Evolutionary conservation across 257 asterid genomes (phyloP).

Genomic region (Craterostigma plantagineum): DNA sequence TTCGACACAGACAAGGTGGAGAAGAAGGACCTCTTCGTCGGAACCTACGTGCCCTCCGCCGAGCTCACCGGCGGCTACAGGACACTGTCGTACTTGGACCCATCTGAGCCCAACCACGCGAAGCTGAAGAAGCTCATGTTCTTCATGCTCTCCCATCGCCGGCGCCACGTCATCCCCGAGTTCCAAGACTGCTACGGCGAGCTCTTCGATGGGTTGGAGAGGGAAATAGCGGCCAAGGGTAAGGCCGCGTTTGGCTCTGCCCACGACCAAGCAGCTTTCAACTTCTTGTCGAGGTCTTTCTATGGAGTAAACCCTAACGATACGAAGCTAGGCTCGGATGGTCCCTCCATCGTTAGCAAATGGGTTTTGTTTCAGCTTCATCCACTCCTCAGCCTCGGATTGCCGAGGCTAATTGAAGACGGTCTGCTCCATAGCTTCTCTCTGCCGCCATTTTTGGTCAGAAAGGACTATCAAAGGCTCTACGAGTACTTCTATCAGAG

Average conservation of each 20-base stretch:
- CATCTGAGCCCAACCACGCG: constrained; percentile 60
- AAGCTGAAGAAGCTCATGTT: constrained; percentile 45
- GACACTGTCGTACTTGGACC: constrained; percentile 53
- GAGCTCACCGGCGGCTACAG: constrained; percentile 78
- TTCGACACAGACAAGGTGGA: constrained; percentile 60
- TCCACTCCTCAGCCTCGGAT: constrained; percentile 35
- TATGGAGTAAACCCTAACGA: constrained; percentile 38
- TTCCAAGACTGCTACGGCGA: constrained; percentile 24
- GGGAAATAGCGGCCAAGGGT: constrained; percentile 32
- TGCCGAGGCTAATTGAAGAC: constrained; percentile 41
- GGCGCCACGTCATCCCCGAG: constrained; percentile 48
- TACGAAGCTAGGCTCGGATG: constrained; percentile 38
- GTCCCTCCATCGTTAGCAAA: constrained; percentile 32
- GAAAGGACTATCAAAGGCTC: constrained; percentile 35
- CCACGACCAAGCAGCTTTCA: constrained; percentile 58
- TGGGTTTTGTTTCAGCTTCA: constrained; percentile 63
- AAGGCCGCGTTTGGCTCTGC: constrained; percentile 31
- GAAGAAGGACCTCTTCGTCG: constrained; percentile 61
- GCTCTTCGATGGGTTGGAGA: constrained; percentile 32
- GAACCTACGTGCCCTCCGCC: constrained; percentile 65
- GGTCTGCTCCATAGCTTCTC: constrained; percentile 34
- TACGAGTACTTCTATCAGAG: constrained; percentile 42
- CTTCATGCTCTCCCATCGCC: constrained; percentile 30
- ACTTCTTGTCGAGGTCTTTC: constrained; percentile 36
- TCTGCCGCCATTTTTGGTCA: constrained; percentile 38